These are phyloP conservation scores for Extremus antarcticus DNA, from an alignment of 495 filamentous ascomycete genomes.

Conservation along the genomic window DNA sequence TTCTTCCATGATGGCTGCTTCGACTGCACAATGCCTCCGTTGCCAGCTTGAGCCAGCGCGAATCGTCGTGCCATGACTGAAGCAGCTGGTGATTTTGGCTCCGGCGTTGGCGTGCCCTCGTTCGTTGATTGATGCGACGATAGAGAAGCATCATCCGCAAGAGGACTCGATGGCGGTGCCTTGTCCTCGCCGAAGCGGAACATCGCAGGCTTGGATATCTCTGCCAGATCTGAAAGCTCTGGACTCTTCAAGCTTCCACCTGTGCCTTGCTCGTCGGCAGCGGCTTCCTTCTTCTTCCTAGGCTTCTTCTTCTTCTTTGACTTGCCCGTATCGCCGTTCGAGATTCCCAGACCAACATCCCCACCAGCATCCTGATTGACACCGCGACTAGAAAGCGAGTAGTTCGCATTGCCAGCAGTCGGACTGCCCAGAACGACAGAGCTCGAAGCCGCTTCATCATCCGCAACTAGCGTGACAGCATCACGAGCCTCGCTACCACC, in stretches of 20 bases:
- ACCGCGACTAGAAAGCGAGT: background rate
- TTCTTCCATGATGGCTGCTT: background rate
- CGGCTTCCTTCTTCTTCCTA: slow-evolving; percentile 1
- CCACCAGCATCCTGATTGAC: background rate
- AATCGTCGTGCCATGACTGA: background rate
- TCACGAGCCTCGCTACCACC: background rate
- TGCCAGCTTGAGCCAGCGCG: background rate
- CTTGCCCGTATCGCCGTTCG: background rate
- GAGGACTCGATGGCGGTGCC: background rate
- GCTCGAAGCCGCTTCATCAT: background rate
- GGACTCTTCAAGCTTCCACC: background rate
- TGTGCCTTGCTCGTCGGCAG: background rate
- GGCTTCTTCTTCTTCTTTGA: slow-evolving; percentile 14
- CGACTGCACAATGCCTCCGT: background rate
- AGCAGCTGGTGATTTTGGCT: background rate
- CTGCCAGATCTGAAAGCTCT: background rate
- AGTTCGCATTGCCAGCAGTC: background rate
- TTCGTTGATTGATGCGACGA: background rate
- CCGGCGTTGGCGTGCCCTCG: background rate
- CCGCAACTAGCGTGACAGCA: background rate
- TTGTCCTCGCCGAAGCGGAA: background rate
- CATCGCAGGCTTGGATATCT: background rate
- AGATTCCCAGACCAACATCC: slow-evolving; percentile 13
- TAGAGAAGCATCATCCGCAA: background rate
- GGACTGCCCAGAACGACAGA: background rate